These are phyloP conservation scores for Sclerotinia nivalis DNA, from an alignment of 2,329 filamentous ascomycete species.

Conservation along the genomic window DNA sequence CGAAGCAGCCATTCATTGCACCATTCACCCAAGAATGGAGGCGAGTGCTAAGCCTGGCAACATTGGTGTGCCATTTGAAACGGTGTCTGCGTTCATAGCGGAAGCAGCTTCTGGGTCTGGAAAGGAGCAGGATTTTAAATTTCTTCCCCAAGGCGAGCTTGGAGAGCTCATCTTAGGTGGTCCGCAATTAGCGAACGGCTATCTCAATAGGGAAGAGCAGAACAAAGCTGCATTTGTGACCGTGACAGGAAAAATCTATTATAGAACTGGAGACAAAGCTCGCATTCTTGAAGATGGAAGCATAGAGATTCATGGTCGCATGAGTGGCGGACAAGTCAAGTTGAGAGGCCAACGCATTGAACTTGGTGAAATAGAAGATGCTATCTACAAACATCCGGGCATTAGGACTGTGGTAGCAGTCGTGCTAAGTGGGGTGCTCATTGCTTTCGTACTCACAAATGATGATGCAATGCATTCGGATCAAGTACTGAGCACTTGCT, in stretches of 20 bases:
- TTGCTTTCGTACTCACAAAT: conserved; percentile 62
- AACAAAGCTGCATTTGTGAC: conserved; percentile 71
- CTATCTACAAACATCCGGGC: conserved; percentile 58
- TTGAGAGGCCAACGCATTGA: conserved; percentile 81
- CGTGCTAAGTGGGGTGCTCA: conserved; percentile 67
- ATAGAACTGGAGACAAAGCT: conserved; percentile 84
- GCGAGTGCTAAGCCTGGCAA: conserved; percentile 59
- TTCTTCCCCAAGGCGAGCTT: conserved; percentile 39
- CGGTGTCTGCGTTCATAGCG: conserved; percentile 54
- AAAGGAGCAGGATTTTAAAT: conserved; percentile 31
- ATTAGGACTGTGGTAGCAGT: conserved; percentile 67
- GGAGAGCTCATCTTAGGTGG: conserved; percentile 79
- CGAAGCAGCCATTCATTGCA: conserved; percentile 89
- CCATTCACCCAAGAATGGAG: conserved; percentile 65
- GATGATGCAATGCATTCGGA: conserved; percentile 41
- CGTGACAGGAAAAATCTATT: conserved; percentile 64
- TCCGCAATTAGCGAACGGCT: conserved; percentile 74
- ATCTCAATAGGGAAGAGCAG: conserved; percentile 78
- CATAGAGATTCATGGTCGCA: conserved; percentile 81
- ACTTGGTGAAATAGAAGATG: conserved; percentile 76
- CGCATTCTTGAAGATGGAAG: conserved; percentile 65
- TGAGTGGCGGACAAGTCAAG: conserved; percentile 81
- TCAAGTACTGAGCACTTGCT: conserved; percentile 60
- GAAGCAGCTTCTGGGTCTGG: conserved; percentile 28
- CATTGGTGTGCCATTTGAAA: conserved; percentile 77